A percentile compares a stretch with the other conserved stretches of the same genome.
These are phyloP conservation scores for Geotrichum klebahnii DNA, from an alignment of 1,139 yeast species.

Conservation along the genomic window DNA sequence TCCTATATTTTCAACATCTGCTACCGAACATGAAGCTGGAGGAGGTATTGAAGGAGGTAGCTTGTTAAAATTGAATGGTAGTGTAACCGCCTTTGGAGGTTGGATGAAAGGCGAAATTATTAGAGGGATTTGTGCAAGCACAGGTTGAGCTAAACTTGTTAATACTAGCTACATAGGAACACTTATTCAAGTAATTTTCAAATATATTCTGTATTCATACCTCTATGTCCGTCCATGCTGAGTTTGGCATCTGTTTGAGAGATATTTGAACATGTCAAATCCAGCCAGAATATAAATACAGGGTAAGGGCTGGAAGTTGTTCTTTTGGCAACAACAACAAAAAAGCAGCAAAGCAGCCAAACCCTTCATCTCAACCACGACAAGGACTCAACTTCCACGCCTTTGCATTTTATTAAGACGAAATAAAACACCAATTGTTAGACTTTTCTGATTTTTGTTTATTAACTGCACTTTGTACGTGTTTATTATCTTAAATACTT, in stretches of 20 bases:
- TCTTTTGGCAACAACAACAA: conserved; percentile 1
- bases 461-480: background rate
- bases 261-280: background rate
- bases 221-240: conserved; percentile 20
- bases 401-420: background rate
- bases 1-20: conserved; percentile 31
- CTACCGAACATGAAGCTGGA: conserved; percentile 31
- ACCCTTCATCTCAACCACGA: conserved; percentile 1
- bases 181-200: conserved; percentile 4
- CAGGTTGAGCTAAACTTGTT: conserved; percentile 45
- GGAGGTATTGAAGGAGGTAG: conserved; percentile 38
- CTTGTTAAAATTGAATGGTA: conserved; percentile 49
- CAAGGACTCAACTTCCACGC: background rate
- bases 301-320: conserved; percentile 10
- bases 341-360: conserved; percentile 22
- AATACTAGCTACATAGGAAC: background rate
- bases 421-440: background rate
- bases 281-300: background rate
- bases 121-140: conserved; percentile 55
- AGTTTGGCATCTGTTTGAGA: background rate
- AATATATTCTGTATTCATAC: conserved; percentile 1
- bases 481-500: background rate
- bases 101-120: conserved; percentile 53
- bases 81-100: conserved; percentile 56
- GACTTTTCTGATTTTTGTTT: background rate